Base-by-base conservation (phyloP, 2,329 filamentous ascomycete genomes). In the Trichoderma hamatum region DNA sequence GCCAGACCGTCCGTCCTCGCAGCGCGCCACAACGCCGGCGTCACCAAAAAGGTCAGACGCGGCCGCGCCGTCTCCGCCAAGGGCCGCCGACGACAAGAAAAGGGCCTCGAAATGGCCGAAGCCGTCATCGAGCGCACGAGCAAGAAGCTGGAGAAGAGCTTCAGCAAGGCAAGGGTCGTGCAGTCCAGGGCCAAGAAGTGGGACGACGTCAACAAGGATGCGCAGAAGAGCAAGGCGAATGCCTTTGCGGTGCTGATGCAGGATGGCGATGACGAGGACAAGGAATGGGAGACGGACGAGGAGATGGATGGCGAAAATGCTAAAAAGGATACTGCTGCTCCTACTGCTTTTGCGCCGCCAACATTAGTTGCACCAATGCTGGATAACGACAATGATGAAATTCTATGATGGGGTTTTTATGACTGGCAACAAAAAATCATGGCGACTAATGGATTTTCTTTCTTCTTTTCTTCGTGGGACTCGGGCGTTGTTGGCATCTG, bases 1-100 rank as follows among this genome's bases (percentile, higher is more conserved):
- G 34, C n/a, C 70, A 86, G 89, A 5, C 88, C 89, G 32, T 89
- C 91, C n/a, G 84, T 92, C 21, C 87, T 93, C 51, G 88, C 88
- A 49, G 87, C 90, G 19, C 90, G 92, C 72, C 87, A 89, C 76
- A 81, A 83, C 1, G 85, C 89, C 21, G 92, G 92, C 34, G 84
- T 95, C 11, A 81, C 82, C 67, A 93, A 92, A 79, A 92, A 90
- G 80, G 75, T 82, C 70, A 91, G 88, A 77, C 80, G 82, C 70
- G 82, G 82, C 67, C 83, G 86, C n/a, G 80, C 83, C 9, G 73
- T 88, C 76, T 89, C 86, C 73, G 79, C 82, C 72, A 86, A 83
- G 76, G 87, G 87, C 3, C 82, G 84, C 26, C 82, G 81, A 72
- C 83, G 88, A 56, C 84, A 87, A 54, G 87, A 89, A 73, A 85